Evolutionary conservation across 306 rosid species (phyloP).

Genomic region (Pueraria montana): DNA sequence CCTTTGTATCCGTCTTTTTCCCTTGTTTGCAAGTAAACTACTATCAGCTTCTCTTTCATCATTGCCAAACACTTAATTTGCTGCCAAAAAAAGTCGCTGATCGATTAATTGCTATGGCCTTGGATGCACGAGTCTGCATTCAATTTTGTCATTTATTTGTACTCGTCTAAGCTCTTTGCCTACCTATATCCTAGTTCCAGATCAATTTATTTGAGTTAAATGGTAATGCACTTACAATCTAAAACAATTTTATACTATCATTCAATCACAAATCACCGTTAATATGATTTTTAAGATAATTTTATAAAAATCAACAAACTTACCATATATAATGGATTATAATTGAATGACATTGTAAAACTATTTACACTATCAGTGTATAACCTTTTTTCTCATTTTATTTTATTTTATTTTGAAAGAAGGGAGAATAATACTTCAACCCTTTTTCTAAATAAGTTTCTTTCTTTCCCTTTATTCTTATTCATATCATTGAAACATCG

Average conservation of each 20-base stretch:
- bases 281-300: too few relatives aligned
- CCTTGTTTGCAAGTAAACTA: slow-evolving; percentile 21
- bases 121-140: not conserved
- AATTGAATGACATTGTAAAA: too few relatives aligned
- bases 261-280: too few relatives aligned
- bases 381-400: too few relatives aligned
- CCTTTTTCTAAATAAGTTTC: not conserved
- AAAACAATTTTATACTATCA: too few relatives aligned
- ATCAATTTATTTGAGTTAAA: too few relatives aligned
- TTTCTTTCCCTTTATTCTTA: not conserved
- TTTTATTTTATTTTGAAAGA: not conserved
- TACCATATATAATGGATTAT: too few relatives aligned
- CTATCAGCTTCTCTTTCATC: slow-evolving; percentile 14
- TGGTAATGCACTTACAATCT: too few relatives aligned
- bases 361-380: too few relatives aligned
- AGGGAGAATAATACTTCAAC: not conserved
- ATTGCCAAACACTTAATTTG: not conserved
- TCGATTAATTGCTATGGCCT: not conserved
- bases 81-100: not conserved
- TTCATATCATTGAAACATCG: not conserved
- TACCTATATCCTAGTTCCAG: too few relatives aligned
- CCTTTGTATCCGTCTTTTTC: not conserved
- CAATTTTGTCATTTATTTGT: not conserved
- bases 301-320: too few relatives aligned
- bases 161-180: not conserved